Evolutionary conservation across 306 rosid genomes (phyloP), one percentile per base, ranked within the genome.

Genomic region (Phaseolus lunatus): DNA sequence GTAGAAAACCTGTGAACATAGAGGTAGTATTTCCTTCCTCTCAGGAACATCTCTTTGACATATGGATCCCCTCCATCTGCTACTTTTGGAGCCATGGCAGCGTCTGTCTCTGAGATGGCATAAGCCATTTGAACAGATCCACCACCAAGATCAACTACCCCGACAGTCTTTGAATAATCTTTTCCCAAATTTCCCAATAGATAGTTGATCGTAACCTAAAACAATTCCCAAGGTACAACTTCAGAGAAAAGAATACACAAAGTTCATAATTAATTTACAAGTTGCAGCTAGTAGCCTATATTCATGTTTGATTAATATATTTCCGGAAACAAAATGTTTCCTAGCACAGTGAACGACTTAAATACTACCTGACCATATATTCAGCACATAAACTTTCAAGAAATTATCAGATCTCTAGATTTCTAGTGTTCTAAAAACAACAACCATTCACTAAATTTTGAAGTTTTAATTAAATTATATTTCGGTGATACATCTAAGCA

Each of bases 61-160:
- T 90, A 92, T 41, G 81, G 64, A 27, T 93, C 94, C 76, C 76
- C 94, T 59, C 88, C 96, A 54, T 86, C 88, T 18, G 58, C 43
- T 75, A 80, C 52, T 77, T 82, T 85, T 24, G 98, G 93, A 79
- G 97, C 96, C 81, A 62, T 83, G 20, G 84, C 87, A 67, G 96
- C 93, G 52, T 89, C 97, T 26, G 83, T 37, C 84, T 92, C 97
- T 1, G 99, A 90, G 77, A 95, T 87, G 64, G 99, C 97, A 89
- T 95, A 95, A 26, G 99, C 99, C 97, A 95, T 95, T 86, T 95
- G 99, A 80, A 95, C 97, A 82, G 99, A 95, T 63, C 99, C 99
- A 78, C 99, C 99, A 20, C 99, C 99, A 82, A 95, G 99, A 86
- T 95, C 99, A 82, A 95, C 96, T 39, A 95, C 96, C 37, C 99